Evolutionary conservation across 805 yeast genomes (phyloP), one percentile per base, ranked within the genome.

Genomic region (Zygosaccharomyces kombuchaensis): DNA sequence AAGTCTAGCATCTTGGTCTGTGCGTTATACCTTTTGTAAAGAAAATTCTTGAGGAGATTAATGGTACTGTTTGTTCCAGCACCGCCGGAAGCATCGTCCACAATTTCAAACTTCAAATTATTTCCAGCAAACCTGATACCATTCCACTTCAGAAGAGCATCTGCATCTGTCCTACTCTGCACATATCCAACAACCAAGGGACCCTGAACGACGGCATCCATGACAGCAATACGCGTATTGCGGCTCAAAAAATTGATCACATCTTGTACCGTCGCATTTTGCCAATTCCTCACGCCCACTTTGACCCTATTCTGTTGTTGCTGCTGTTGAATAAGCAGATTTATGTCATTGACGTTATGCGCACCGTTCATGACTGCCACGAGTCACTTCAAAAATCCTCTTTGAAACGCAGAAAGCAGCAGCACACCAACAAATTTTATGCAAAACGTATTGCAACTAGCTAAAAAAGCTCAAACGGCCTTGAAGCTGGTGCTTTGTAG

Each of bases 121-220:
- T 78, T 76, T 8, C 93, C 91, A 1, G 96, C 95, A 70, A 87
- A 89, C 48, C 81, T 72, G 41, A 84, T 81, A n/a, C 96, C 96
- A 34, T 76, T 72, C 77, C 84, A 82, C 48, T 74, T 77, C 34
- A 69, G 62, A 40, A 88, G 66, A 6, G 71, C 74, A 16, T 76
- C 72, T 0, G 88, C 88, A 14, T 86, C 87, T 21, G 67, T 65
- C 25, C 71, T 68, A 3, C 64, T 65, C 32, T 69, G 69, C 12
- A 86, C 90, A 13, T 70, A 71, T 0, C 85, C 96, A 34, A 73
- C 71, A 16, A 88, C 65, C 1, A 75, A 69, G 3, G 80, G 79
- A 8, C 80, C 78, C 45, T 81, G 81, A 6, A 80, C 76, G 2
- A 62, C 55, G 9, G 80, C 70, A 59, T 83, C 77, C 41, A 66